phyloP scores from a whole-genome alignment of 768 basidiomycete species.

The Termitomyces sp. region DNA sequence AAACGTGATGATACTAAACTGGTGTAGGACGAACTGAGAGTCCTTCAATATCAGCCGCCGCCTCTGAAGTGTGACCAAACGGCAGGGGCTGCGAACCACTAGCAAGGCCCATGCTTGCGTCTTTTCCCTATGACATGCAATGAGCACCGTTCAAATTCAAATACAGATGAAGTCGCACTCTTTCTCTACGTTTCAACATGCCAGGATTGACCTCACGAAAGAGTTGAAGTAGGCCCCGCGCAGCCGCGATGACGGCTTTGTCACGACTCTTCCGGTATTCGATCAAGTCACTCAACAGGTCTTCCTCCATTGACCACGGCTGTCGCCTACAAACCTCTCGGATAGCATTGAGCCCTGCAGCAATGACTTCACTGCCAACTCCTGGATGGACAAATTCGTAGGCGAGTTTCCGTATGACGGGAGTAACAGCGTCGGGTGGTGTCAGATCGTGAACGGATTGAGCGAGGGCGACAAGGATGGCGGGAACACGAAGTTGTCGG shows the following conservation, averaged over 20 bases:
- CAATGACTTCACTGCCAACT: constrained; percentile 90
- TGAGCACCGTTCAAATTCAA: constrained; percentile 2
- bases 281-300: constrained; percentile 84
- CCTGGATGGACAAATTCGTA: constrained; percentile 97
- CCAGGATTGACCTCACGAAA: constrained; percentile 96
- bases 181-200: constrained; percentile 82
- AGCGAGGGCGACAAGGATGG: constrained; percentile 90
- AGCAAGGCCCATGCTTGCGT: constrained; percentile 73
- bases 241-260: constrained; percentile 87
- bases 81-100: constrained; percentile 62
- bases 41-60: constrained; percentile 85
- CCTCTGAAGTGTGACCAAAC: constrained; percentile 74
- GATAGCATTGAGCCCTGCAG: constrained; percentile 94
- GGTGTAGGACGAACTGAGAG: constrained; percentile 55
- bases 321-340: constrained; percentile 92
- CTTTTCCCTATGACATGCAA: constrained; percentile 64
- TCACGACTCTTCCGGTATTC: constrained; percentile 95
- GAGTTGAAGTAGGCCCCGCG: constrained; percentile 79
- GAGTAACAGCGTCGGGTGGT: constrained; percentile 86
- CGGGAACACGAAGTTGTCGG: constrained; percentile 86
- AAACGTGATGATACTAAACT: not conserved
- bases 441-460: constrained; percentile 95
- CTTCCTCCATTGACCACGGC: constrained; percentile 96
- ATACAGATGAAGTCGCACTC: constrained; percentile 39
- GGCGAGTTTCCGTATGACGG: constrained; percentile 87